Evolutionary conservation across 2,329 filamentous ascomycete species (phyloP).

Genomic region (Sarocladiaceae sp.): DNA sequence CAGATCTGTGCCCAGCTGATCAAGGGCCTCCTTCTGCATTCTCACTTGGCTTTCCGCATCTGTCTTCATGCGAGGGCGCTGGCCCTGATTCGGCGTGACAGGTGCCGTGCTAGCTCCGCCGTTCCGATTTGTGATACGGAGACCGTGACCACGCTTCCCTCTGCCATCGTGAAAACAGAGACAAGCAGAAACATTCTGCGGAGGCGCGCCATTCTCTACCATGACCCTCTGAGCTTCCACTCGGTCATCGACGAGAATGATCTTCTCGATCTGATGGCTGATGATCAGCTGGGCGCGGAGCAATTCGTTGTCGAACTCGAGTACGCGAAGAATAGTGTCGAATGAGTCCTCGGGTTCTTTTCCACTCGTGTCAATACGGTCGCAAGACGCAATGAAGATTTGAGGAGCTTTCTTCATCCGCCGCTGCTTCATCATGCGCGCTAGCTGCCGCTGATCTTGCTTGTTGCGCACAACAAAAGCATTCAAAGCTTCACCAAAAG

Average conservation of each 20-base stretch:
- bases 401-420: slow-evolving; percentile 43
- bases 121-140: slow-evolving; percentile 45
- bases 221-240: slow-evolving; percentile 63
- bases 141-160: slow-evolving; percentile 46
- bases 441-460: slow-evolving; percentile 65
- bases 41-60: slow-evolving; percentile 63
- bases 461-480: slow-evolving; percentile 78
- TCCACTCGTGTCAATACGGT: slow-evolving; percentile 25
- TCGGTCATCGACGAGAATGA: slow-evolving; percentile 66
- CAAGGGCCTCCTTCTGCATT: slow-evolving; percentile 41
- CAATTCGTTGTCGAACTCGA: slow-evolving; percentile 75
- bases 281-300: slow-evolving; percentile 82
- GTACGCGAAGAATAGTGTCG: slow-evolving; percentile 71
- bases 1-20: slow-evolving; percentile 50
- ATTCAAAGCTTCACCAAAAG: slow-evolving; percentile 62
- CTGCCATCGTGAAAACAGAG: slow-evolving; percentile 60
- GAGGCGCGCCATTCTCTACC: slow-evolving; percentile 49
- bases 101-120: slow-evolving; percentile 36
- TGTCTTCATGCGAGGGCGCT: slow-evolving; percentile 68
- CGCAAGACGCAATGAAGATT: slow-evolving; percentile 31
- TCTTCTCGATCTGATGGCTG: slow-evolving; percentile 74
- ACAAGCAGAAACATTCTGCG: slow-evolving; percentile 66
- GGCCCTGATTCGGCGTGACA: slow-evolving; percentile 35
- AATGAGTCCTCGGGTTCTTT: slow-evolving; percentile 68
- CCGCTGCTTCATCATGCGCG: slow-evolving; percentile 54